Evolutionary conservation across 768 basidiomycete species (phyloP).

Genomic region (Rhodotorula toruloides): DNA sequence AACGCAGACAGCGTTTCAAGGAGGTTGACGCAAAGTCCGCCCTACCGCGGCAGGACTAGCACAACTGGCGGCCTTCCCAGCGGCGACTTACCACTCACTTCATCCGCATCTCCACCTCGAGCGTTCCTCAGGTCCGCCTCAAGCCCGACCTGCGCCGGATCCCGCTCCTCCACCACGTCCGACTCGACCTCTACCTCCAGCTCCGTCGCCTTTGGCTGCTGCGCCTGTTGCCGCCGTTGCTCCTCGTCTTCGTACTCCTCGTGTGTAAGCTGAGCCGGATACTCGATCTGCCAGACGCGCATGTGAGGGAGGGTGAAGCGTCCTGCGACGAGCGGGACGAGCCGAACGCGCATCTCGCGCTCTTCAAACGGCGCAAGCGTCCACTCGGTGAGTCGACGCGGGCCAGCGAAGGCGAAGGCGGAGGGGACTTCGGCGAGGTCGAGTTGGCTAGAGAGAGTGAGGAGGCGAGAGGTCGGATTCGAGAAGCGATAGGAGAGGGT

Average conservation of each 20-base stretch:
- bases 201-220: constrained; percentile 6
- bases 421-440: constrained; percentile 57
- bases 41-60: background rate
- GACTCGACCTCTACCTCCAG: constrained; percentile 17
- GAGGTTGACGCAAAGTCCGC: background rate
- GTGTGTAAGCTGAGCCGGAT: background rate
- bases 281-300: constrained; percentile 25
- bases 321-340: constrained; percentile 23
- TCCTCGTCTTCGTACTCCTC: constrained; percentile 1
- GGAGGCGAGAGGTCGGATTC: constrained; percentile 61
- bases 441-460: constrained; percentile 64
- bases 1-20: too few species aligned
- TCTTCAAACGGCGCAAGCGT: constrained; percentile 62
- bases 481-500: constrained; percentile 51
- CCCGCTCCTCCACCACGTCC: background rate
- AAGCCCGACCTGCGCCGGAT: constrained; percentile 2
- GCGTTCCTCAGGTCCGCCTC: constrained; percentile 19
- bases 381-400: constrained; percentile 62
- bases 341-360: background rate
- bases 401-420: constrained; percentile 74
- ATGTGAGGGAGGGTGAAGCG: constrained; percentile 13
- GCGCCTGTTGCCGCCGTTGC: background rate
- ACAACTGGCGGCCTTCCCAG: background rate
- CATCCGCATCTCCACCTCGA: background rate
- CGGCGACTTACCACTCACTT: background rate